Percentiles rank a stretch among this genome's conserved stretches.
These are phyloP conservation scores for Theobroma grandiflorum DNA, from an alignment of 441 rosid genomes.

Conservation along the genomic window DNA sequence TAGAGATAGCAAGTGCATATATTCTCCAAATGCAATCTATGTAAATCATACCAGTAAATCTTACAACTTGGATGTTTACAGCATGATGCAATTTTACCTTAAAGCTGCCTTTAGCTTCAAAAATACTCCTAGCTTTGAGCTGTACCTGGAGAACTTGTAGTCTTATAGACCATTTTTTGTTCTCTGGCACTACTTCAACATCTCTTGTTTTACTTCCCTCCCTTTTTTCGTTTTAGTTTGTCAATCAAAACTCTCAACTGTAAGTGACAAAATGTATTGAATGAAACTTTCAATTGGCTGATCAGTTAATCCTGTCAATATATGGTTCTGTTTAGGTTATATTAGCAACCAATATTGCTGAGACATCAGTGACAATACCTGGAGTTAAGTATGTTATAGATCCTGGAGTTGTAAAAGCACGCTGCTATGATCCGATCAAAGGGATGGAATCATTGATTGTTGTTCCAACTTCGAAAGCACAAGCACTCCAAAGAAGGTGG, in stretches of 20 bases:
- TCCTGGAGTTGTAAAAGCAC: conserved; percentile 94
- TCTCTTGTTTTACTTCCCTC: background rate
- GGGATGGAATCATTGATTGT: conserved; percentile 89
- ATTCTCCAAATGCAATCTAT: conserved; percentile 7
- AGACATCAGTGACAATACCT: conserved; percentile 96
- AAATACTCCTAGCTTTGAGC: background rate
- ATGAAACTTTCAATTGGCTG: conserved; percentile 7
- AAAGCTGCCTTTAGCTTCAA: background rate
- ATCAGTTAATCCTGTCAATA: conserved; percentile 15
- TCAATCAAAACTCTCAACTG: background rate
- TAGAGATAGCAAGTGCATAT: conserved; percentile 4
- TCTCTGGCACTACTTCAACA: background rate
- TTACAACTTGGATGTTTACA: background rate
- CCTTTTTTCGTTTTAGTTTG: background rate
- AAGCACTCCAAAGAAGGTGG: conserved; percentile 94
- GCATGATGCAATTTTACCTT: background rate
- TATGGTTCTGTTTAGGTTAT: conserved; percentile 62
- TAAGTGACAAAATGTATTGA: background rate
- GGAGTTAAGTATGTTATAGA: conserved; percentile 94
- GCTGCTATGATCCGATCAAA: conserved; percentile 80
- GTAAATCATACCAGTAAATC: background rate
- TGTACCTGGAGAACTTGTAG: background rate
- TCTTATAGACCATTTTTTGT: background rate
- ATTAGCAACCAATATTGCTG: conserved; percentile 95
- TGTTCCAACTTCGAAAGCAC: conserved; percentile 92